Conservation (phyloP, 202 grass and related monocot species). For the Carex arenaria region DNA sequence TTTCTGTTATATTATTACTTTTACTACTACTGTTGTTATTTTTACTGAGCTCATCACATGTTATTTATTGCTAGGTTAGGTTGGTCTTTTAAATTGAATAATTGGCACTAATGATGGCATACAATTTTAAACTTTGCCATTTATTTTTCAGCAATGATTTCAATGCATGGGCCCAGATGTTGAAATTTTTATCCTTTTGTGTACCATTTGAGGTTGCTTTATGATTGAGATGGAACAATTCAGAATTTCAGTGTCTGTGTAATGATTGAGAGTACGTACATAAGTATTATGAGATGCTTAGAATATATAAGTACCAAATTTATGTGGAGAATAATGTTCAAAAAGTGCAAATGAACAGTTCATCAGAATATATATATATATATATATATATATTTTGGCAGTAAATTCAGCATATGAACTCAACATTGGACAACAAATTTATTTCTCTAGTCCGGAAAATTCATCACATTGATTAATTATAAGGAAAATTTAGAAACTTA, state of each 20-base stretch:
- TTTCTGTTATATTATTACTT: background rate
- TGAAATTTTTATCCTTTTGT: constrained; percentile 2
- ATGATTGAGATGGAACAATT: background rate
- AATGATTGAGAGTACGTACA: background rate
- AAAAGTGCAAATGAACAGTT: background rate
- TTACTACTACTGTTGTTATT: background rate
- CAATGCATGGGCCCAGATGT: background rate
- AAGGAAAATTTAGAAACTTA: background rate
- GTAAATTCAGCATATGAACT: background rate
- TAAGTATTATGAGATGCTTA: background rate
- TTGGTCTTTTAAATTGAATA: background rate
- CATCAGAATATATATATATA: background rate
- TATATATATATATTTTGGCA: background rate
- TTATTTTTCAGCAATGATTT: constrained; percentile 6
- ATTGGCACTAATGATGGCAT: background rate
- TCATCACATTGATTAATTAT: constrained; percentile 2
- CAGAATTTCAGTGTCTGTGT: background rate
- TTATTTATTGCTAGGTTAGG: constrained; percentile 16
- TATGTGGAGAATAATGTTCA: background rate
- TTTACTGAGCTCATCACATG: background rate
- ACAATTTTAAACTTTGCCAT: background rate
- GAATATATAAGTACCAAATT: background rate
- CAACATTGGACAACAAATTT: background rate
- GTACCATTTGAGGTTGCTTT: background rate
- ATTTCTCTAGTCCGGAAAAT: constrained; percentile 7